These are phyloP conservation scores for Thraustochytrium sp. DNA, from an alignment of 352 stramenopile species.

Conservation along the genomic window DNA sequence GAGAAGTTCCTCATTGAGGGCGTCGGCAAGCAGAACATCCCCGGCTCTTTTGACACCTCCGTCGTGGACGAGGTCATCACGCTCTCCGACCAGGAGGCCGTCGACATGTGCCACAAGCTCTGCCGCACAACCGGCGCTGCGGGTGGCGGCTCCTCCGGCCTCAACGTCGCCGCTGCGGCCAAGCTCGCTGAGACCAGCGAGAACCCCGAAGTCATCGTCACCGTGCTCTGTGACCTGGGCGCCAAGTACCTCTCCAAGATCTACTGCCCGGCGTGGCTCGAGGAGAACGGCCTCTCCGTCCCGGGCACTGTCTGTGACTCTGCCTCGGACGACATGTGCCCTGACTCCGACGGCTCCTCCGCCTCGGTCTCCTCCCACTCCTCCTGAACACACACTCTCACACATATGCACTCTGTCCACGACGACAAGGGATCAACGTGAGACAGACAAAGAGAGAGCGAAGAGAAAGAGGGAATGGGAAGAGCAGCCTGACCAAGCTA, in stretches of 20 bases:
- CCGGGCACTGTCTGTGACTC: no score
- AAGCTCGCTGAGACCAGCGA: neutral
- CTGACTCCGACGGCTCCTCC: no score
- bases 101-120: constrained; percentile 41
- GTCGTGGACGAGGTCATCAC: constrained; percentile 41
- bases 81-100: constrained; percentile 41
- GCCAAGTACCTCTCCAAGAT: constrained; percentile 46
- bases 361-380: no score
- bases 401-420: no score
- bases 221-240: constrained; percentile 36
- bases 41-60: constrained; percentile 37
- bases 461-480: no score
- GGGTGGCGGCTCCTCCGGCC: constrained; percentile 30
- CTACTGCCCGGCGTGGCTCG: constrained; percentile 46
- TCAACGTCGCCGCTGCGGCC: constrained; percentile 42
- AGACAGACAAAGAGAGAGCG: no score
- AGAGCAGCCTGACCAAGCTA: no score
- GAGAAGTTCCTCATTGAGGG: constrained; percentile 42
- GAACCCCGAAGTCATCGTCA: constrained; percentile 31
- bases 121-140: constrained; percentile 26
- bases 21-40: constrained; percentile 44
- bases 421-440: no score
- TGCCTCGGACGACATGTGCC: no score
- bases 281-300: constrained; percentile 45
- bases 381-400: no score